Base-by-base conservation (phyloP, 2,329 filamentous ascomycete species). In the Furcasterigmium furcatum region DNA sequence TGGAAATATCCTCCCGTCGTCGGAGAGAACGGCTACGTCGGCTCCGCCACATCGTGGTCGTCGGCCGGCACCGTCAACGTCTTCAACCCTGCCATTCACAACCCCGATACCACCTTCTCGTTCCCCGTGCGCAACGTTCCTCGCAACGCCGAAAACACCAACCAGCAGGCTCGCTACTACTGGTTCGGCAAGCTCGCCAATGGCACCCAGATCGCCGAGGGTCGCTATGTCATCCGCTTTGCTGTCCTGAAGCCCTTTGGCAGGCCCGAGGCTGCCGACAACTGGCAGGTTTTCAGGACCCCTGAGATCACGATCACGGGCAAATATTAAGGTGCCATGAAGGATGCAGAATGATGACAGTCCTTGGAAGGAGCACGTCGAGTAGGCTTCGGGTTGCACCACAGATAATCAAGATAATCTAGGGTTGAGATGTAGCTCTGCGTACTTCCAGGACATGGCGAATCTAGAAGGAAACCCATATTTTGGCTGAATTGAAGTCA, bases 161-260 rank as follows among this genome's bases (percentile, higher is more conserved):
- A 45, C 14, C 22, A 38, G n/a, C 46, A 46, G 24, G 10, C 46
- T 22, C 50, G 45, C 35, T 59, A 54, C 45, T 71, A 65, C 62
- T 72, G 69, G 69, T 69, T 72, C 21, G 68, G 69, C 8, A 67
- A 67, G 47, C 61, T 72, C 13, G 64, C 67, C n/a, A 69, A 72
- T 47, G 69, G 68, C 4, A 64, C 64, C 3, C 62, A 63, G 44
- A 70, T 72, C 41, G 55, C 57, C 6, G 62, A 67, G 4, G 69
- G 69, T 1, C 64, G 65, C 29, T 72, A 72, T 47, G 21, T 35
- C 30, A 65, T 71, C 55, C 67, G 69, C 9, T 67, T 72, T 38
- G 69, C 68, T 5, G 66, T 66, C 1, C 52, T 72, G 14, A 58
- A 63, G 27, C 67, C 69, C 2, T 71, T 72, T 24, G 69, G 69